Percentiles rank a stretch among this genome's conserved stretches.
Conservation (phyloP, 2,329 filamentous ascomycete species). For the Aureobasidium sp. region DNA sequence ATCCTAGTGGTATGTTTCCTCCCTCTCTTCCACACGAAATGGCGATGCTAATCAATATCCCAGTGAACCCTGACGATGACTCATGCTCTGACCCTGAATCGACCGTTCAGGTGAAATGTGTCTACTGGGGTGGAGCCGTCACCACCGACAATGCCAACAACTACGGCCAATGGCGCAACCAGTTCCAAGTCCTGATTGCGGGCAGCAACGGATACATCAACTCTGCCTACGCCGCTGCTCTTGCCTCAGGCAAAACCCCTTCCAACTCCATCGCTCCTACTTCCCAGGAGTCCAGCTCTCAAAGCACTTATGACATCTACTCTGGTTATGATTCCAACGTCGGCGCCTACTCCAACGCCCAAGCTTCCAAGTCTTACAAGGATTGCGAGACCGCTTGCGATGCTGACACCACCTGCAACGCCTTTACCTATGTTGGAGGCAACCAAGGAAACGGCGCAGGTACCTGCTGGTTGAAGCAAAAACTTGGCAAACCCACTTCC, state of each 20-base stretch:
- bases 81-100: constrained; percentile 17
- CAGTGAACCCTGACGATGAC: constrained; percentile 5
- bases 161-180: constrained; percentile 19
- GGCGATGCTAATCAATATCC: too few species aligned
- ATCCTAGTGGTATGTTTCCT: too few species aligned
- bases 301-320: constrained; percentile 6
- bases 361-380: constrained; percentile 11
- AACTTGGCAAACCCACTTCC: constrained; percentile 4
- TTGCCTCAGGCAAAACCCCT: background rate
- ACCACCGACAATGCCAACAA: constrained; percentile 20
- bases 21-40: too few species aligned
- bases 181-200: constrained; percentile 15
- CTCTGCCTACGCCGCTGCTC: constrained; percentile 7
- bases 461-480: constrained; percentile 18
- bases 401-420: constrained; percentile 7
- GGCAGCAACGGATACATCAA: constrained; percentile 13
- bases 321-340: constrained; percentile 11
- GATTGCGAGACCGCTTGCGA: constrained; percentile 15
- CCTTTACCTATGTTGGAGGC: constrained; percentile 15
- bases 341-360: constrained; percentile 10
- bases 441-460: constrained; percentile 17
- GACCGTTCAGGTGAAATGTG: constrained; percentile 25
- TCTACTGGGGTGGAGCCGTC: constrained; percentile 22
- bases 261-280: constrained; percentile 13
- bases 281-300: background rate